Evolutionary conservation across 2,329 filamentous ascomycete species (phyloP).

Genomic region (Botrytis aclada): DNA sequence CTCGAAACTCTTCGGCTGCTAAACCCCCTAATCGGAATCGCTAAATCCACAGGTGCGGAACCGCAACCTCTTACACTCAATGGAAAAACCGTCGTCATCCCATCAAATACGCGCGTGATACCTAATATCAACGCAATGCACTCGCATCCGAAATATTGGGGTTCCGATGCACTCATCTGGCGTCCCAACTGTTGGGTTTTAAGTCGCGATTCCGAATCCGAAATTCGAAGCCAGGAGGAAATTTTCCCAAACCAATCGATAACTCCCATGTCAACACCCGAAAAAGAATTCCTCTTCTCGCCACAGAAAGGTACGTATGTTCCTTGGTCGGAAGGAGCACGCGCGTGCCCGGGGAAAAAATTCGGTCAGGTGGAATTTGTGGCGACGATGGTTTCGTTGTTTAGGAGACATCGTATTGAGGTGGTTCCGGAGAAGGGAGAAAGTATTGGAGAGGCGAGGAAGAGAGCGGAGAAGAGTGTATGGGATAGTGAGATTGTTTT

Average conservation of each 20-base stretch:
- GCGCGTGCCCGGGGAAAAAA: conserved; percentile 25
- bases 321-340: conserved; percentile 23
- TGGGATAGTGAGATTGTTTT: conserved; percentile 7
- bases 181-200: neutral
- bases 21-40: neutral
- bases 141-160: neutral
- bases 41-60: neutral
- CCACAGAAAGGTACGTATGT: conserved; percentile 20
- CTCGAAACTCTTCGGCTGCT: conserved; percentile 5
- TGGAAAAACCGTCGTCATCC: neutral
- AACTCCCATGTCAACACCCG: neutral
- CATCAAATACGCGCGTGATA: neutral
- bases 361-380: conserved; percentile 26
- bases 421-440: neutral
- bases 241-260: neutral
- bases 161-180: neutral
- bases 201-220: too few relatives aligned
- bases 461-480: neutral
- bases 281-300: neutral
- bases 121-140: neutral
- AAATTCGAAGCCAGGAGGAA: neutral
- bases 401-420: neutral
- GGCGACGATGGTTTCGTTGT: neutral
- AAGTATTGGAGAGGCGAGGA: neutral
- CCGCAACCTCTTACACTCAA: neutral